phyloP scores from a whole-genome alignment of 306 rosid species.

The Bauhinia variegata region DNA sequence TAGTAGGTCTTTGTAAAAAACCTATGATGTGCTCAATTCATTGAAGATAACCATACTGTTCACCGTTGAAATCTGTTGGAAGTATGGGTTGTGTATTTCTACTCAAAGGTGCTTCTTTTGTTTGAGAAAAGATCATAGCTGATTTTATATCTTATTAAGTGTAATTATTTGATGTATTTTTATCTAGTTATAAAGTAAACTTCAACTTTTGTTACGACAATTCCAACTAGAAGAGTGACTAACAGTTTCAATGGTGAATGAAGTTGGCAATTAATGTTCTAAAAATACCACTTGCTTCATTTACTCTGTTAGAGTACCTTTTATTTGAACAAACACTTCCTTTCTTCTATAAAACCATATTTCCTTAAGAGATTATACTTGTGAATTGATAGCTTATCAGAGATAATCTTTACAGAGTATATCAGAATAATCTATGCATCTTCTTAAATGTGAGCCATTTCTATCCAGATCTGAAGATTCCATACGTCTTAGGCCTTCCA shows the following conservation, averaged over 20 bases:
- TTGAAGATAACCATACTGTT: not conserved
- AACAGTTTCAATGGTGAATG: conserved; percentile 2
- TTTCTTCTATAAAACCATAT: not conserved
- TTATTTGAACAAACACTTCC: not conserved
- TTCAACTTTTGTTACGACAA: not conserved
- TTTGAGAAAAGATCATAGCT: not conserved
- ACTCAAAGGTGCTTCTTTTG: not conserved
- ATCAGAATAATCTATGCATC: not conserved
- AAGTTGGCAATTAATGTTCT: not conserved
- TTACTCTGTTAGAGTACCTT: not conserved
- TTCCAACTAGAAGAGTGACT: no score
- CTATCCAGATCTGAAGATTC: not conserved
- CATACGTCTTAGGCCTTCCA: not conserved
- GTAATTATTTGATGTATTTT: not conserved
- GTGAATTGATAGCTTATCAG: not conserved
- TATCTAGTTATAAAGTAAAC: not conserved
- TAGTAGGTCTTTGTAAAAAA: no score
- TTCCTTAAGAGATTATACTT: not conserved
- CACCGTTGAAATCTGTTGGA: no score
- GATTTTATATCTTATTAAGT: not conserved
- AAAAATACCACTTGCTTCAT: not conserved
- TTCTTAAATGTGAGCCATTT: not conserved
- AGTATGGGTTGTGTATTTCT: not conserved
- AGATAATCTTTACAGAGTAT: not conserved
- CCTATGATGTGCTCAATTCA: no score